Conservation (phyloP, 2,329 filamentous ascomycete species). For the Calonectria fujianensis region DNA sequence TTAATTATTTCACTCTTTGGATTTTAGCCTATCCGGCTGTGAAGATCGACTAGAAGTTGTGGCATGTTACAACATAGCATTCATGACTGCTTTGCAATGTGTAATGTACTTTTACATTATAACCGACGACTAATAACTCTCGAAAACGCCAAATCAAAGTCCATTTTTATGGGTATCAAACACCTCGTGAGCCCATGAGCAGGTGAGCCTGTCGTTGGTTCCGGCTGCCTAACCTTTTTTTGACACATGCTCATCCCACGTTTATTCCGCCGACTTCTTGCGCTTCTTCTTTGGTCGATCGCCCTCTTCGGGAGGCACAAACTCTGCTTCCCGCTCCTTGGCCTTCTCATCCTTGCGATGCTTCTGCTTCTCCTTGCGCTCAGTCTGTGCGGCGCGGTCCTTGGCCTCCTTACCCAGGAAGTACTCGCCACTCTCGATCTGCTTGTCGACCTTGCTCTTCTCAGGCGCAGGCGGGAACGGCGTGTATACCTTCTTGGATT, state of each 20-base stretch:
- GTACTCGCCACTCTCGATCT: slow-evolving; percentile 98
- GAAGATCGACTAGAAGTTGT: background rate
- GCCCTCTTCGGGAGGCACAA: slow-evolving; percentile 88
- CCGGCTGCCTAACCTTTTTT: slow-evolving; percentile 43
- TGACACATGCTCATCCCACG: slow-evolving; percentile 40
- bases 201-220: slow-evolving; percentile 45
- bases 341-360: slow-evolving; percentile 92
- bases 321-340: slow-evolving; percentile 89
- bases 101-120: slow-evolving; percentile 14
- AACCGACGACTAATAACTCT: slow-evolving; percentile 37
- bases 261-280: slow-evolving; percentile 69
- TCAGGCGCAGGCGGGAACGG: slow-evolving; percentile 97
- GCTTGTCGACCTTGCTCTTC: slow-evolving; percentile 98
- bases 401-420: slow-evolving; percentile 95
- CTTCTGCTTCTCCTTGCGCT: slow-evolving; percentile 88
- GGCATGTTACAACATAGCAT: slow-evolving; percentile 2
- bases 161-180: slow-evolving; percentile 55
- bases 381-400: slow-evolving; percentile 86
- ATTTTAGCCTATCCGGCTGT: background rate
- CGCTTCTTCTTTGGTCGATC: slow-evolving; percentile 78
- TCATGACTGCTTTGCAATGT: slow-evolving; percentile 9
- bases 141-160: slow-evolving; percentile 49
- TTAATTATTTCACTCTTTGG: background rate
- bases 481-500: slow-evolving; percentile 95
- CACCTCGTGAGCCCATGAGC: slow-evolving; percentile 51